phyloP scores from a whole-genome alignment of 257 asterid genomes.

The Mitragyna speciosa region DNA sequence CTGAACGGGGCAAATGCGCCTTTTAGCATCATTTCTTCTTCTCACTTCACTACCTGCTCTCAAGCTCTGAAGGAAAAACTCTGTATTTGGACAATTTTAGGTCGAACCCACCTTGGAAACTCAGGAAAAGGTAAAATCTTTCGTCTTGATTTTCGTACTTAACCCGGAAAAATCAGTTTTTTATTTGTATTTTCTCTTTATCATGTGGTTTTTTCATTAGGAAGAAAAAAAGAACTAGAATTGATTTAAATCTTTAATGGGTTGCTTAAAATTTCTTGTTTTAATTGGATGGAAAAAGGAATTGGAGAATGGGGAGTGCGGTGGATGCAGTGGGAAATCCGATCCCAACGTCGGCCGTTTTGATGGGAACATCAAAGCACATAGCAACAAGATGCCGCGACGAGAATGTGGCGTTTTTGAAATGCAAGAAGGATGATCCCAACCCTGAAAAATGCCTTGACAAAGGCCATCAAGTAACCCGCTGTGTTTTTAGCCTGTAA shows the following conservation, averaged over 20 bases:
- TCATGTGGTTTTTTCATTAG: background rate
- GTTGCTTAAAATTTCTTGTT: background rate
- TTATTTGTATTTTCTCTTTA: background rate
- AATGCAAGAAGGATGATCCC: conserved; percentile 78
- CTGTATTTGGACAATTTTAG: background rate
- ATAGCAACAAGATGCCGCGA: conserved; percentile 61
- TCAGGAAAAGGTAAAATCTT: conserved; percentile 9
- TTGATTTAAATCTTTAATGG: conserved; percentile 4
- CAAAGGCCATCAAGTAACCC: conserved; percentile 78
- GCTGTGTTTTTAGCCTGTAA: conserved; percentile 75
- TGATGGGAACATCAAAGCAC: conserved; percentile 78
- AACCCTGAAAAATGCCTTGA: conserved; percentile 82
- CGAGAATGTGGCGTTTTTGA: conserved; percentile 69
- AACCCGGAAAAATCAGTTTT: background rate
- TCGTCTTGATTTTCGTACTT: background rate
- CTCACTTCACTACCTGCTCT: background rate
- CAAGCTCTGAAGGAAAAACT: background rate
- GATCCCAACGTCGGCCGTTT: conserved; percentile 61
- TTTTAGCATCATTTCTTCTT: background rate
- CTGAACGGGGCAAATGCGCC: background rate
- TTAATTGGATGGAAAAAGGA: background rate
- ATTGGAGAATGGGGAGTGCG: conserved; percentile 49
- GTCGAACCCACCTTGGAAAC: background rate
- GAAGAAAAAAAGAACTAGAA: background rate
- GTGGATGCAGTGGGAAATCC: conserved; percentile 57